Evolutionary conservation across 257 asterid species (phyloP), one percentile per base, ranked within the genome.

Genomic region (Solanum medicagineum): DNA sequence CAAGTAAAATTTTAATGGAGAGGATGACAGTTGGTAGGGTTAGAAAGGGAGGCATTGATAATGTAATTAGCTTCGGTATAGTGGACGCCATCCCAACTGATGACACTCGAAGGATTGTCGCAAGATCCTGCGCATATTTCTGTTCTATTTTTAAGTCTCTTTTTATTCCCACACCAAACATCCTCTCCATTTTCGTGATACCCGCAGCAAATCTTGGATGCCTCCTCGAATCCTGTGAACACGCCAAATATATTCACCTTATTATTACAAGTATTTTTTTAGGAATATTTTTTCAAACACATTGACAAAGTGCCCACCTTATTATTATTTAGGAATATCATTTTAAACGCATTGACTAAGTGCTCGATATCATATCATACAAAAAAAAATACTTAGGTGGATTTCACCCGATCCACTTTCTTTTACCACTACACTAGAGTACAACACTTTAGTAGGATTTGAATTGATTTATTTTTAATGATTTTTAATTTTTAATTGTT

Each of bases 161-260:
- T 55, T 80, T 84, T 88, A 26, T 88, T 81, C n/a, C 94, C 93
- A 20, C 94, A 89, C 93, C 91, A 87, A 2, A 91, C 89, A 51
- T 85, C 73, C 36, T 85, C 75, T 8, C 54, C 29, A 0, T 44
- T 85, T 80, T 86, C 88, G 55, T 91, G 93, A 56, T 60, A 24
- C 29, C 93, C 93, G 20, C 94, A 91, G 62, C 95, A 91, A 47
- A 90, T 85, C 57, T 81, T 89, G 10, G 57, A 51, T 12, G 94
- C 90, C 17, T 88, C 86, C 83, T 60, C 54, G 53, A 90, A 91
- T 85, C 95, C 95, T 91, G 87, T 55, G 9, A 22, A 16, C 65
- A 45, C 19, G 51, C 44, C 42, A 65, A 62, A 22, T 17, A 24
- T 65, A 24, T 68, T 15, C 24, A 26, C 6, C 2, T 20, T 47